Conservation (phyloP, 495 filamentous ascomycete genomes). For the Hyaloscypha hepaticicola region DNA sequence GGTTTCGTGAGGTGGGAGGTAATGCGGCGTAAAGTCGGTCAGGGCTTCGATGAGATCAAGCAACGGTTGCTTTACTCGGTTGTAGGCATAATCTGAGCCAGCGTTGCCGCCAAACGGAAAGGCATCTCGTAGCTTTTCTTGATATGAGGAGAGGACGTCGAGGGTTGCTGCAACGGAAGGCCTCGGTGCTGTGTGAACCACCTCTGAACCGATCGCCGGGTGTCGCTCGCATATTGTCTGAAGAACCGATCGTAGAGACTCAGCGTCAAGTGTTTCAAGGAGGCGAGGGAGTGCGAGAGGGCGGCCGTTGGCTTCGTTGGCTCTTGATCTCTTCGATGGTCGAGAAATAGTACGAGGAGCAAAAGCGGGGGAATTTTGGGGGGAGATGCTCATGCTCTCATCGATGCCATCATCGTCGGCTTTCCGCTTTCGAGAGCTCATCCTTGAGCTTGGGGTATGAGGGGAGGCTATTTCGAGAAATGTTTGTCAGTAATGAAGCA, state of each 20-base stretch:
- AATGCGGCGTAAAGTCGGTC: slow-evolving; percentile 91
- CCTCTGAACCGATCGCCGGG: slow-evolving; percentile 75
- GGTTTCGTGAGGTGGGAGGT: slow-evolving; percentile 84
- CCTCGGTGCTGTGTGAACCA: slow-evolving; percentile 79
- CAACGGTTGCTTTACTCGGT: slow-evolving; percentile 82
- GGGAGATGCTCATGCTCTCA: slow-evolving; percentile 86
- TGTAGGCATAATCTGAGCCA: slow-evolving; percentile 90
- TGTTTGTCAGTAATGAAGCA: slow-evolving; percentile 30
- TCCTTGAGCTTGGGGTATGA: slow-evolving; percentile 49
- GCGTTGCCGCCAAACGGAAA: slow-evolving; percentile 82
- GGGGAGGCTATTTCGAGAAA: slow-evolving; percentile 48
- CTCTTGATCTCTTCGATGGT: slow-evolving; percentile 58
- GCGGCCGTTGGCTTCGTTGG: slow-evolving; percentile 69
- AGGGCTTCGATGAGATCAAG: slow-evolving; percentile 82
- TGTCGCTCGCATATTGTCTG: slow-evolving; percentile 87
- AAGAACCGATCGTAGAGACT: slow-evolving; percentile 77
- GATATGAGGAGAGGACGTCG: slow-evolving; percentile 77
- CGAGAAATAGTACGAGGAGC: slow-evolving; percentile 60
- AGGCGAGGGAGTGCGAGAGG: slow-evolving; percentile 80
- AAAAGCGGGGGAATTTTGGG: slow-evolving; percentile 73
- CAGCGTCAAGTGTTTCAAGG: slow-evolving; percentile 83
- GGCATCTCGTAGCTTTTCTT: slow-evolving; percentile 70
- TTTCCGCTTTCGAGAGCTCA: slow-evolving; percentile 76
- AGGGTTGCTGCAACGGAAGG: slow-evolving; percentile 80
- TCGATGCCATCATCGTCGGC: slow-evolving; percentile 76